Base-by-base conservation (phyloP, 1,284 basidiomycete genomes). In the Mrakiaceae sp. region DNA sequence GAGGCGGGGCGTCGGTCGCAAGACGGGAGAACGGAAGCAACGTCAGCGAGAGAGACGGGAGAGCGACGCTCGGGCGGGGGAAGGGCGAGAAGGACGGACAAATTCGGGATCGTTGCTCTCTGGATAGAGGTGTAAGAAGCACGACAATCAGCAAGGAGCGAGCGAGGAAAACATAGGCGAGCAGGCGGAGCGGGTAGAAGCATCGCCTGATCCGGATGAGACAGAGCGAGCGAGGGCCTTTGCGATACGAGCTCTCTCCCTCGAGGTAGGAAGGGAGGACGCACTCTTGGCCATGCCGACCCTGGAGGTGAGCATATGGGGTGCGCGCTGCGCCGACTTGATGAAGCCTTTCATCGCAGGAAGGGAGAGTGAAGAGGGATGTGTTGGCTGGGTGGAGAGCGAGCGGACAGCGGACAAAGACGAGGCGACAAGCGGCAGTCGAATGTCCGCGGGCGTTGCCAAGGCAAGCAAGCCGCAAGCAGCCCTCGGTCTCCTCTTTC, bases 231-330 rank as follows among this genome's bases (percentile, higher is more conserved):
- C 27, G 27, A 27, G 27, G 2, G 27, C 27, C 27, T 27, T 27
- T 27, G 27, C 27, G 27, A 1, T 27, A 27, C 27, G 27, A 27
- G 27, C 27, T 27, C 27, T 27, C 27, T 27, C 27, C 27, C 27
- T 27, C n/a, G 46, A 27, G 52, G 58, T 60, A 12, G 47, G 12
- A 60, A 61, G 14, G 42, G 60, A 40, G 42, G 54, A 77, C 87
- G 80, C 72, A 93, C 91, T 92, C 82, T 93, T 93, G 56, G 90
- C 77, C 84, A 92, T 87, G 51, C 93, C 93, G 71, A 88, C 86
- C 79, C 85, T 88, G 71, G 82, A 82, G 67, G 87, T 88, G 75
- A 97, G 78, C 74, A 90, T 78, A 77, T 92, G 90, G 73, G 92
- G 93, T 59, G 92, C 92, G 72, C 91, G 74, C 54, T 64, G 64